phyloP scores from a whole-genome alignment of 805 yeast genomes.

The Nakazawaea pomicola region DNA sequence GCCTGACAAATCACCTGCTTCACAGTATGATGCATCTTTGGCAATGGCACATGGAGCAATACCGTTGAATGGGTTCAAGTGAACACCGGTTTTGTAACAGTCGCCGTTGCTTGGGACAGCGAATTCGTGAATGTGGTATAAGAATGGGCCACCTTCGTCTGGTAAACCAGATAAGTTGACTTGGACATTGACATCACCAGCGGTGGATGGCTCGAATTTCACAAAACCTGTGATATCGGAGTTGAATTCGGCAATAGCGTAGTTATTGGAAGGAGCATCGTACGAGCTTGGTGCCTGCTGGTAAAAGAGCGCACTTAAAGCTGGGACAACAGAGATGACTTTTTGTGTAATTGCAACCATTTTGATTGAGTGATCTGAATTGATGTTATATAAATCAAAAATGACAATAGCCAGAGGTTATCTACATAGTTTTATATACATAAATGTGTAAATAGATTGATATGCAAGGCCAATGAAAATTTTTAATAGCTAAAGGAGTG shows the following conservation, averaged over 20 bases:
- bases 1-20: slow-evolving; percentile 46
- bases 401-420: neutral
- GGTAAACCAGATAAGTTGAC: slow-evolving; percentile 42
- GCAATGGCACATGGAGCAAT: slow-evolving; percentile 30
- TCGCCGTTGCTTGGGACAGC: slow-evolving; percentile 31
- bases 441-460: neutral
- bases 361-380: neutral
- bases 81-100: slow-evolving; percentile 37
- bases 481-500: neutral
- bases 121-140: slow-evolving; percentile 38
- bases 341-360: slow-evolving; percentile 8
- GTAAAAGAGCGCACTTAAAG: neutral
- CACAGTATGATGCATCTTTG: slow-evolving; percentile 33
- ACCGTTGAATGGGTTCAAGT: slow-evolving; percentile 38
- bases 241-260: slow-evolving; percentile 56
- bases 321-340: slow-evolving; percentile 3
- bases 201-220: slow-evolving; percentile 41
- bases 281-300: slow-evolving; percentile 42
- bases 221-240: slow-evolving; percentile 43
- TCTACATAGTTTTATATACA: neutral
- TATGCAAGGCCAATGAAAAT: neutral
- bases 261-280: slow-evolving; percentile 42
- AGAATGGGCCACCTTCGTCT: slow-evolving; percentile 36
- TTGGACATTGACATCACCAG: slow-evolving; percentile 33
- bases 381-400: neutral